phyloP scores from a whole-genome alignment of 2,329 filamentous ascomycete species.

The Thielaviopsis ethacetica region DNA sequence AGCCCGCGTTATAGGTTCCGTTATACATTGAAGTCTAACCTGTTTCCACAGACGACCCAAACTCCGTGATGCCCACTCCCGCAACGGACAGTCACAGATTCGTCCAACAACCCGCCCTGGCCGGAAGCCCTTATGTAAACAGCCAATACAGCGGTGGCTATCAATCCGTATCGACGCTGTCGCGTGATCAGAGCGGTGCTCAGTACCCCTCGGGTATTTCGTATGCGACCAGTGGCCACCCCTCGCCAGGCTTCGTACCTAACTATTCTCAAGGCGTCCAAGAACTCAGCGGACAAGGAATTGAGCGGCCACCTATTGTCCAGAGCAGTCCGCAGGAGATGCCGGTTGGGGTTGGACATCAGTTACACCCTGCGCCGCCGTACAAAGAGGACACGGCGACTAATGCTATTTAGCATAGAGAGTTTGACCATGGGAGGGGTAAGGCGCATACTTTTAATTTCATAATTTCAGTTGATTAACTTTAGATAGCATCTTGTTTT shows the following conservation, averaged over 20 bases:
- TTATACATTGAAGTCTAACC: neutral
- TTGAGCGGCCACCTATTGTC: neutral
- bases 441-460: too few relatives aligned
- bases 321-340: conserved; percentile 4
- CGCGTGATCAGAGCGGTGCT: neutral
- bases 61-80: neutral
- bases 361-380: neutral
- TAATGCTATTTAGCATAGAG: neutral
- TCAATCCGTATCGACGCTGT: neutral
- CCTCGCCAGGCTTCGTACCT: neutral
- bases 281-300: neutral
- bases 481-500: too few relatives aligned
- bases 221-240: neutral
- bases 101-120: neutral
- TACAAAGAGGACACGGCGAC: neutral
- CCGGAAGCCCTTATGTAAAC: neutral
- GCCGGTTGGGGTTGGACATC: neutral
- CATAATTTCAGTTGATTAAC: too few relatives aligned
- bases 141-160: neutral
- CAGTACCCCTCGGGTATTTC: neutral
- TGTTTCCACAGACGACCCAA: neutral
- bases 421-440: neutral
- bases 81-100: neutral
- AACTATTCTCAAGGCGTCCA: neutral
- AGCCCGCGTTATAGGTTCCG: neutral